Percentiles rank a stretch among this genome's conserved stretches.
Evolutionary conservation across 495 filamentous ascomycete genomes (phyloP).

Genomic region (Neurospora pannonica): DNA sequence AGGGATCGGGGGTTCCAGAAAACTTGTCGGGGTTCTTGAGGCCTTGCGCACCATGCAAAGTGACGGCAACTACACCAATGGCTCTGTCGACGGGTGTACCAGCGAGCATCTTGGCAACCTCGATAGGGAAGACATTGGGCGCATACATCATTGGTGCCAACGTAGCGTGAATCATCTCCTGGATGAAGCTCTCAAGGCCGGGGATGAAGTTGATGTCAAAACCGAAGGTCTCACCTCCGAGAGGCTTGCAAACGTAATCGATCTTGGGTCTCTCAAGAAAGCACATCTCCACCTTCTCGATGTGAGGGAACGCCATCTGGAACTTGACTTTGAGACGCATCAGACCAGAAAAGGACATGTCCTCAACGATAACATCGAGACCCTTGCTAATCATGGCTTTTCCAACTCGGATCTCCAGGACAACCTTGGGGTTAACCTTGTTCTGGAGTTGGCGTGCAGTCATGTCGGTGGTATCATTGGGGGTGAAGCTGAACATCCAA

Average conservation of each 20-base stretch:
- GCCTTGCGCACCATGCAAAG: conserved; percentile 79
- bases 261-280: conserved; percentile 67
- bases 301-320: conserved; percentile 89
- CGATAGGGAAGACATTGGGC: conserved; percentile 95
- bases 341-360: conserved; percentile 87
- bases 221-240: conserved; percentile 88
- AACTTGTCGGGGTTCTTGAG: conserved; percentile 95
- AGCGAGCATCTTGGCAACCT: conserved; percentile 98
- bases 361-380: conserved; percentile 93
- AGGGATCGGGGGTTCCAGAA: conserved; percentile 87
- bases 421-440: conserved; percentile 94
- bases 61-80: conserved; percentile 87
- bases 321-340: conserved; percentile 98
- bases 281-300: conserved; percentile 84
- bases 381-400: conserved; percentile 95
- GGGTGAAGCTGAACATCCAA: conserved; percentile 99
- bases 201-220: conserved; percentile 99
- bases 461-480: conserved; percentile 86
- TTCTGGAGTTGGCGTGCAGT: conserved; percentile 82
- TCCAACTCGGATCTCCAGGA: conserved; percentile 84
- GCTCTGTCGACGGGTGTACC: conserved; percentile 90
- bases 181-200: conserved; percentile 84
- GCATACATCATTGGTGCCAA: conserved; percentile 94
- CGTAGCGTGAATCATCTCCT: conserved; percentile 89
- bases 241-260: conserved; percentile 94